Base-by-base conservation (phyloP, 169 alveolate species). In the Plasmodium adleri region DNA sequence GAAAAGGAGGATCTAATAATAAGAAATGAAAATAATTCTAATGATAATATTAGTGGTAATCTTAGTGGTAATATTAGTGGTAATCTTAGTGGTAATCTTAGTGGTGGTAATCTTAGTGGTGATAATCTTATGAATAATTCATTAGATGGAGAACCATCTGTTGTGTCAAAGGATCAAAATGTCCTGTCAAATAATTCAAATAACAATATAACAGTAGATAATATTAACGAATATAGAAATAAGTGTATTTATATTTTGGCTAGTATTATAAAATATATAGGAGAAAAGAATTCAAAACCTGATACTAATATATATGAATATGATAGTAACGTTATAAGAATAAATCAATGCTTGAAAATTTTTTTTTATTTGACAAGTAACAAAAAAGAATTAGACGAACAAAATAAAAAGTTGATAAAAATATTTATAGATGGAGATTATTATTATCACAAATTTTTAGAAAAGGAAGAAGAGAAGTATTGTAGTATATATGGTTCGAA, bases 321-420 rank as follows among this genome's bases (percentile, higher is more conserved):
- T 56, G 92, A 86, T 63, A 86, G 92, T 45, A 86, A 86, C 45
- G 68, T 86, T 20, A 66, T 86, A 4, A 59, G 92, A 52, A 73
- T 86, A 17, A 86, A 54, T 32, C 92, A 86, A 43, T 86, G 92
- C 50, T 59, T 86, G 7, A 86, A 70, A 20, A 71, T 86, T 47
- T 47, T 86, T 59, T 66, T 86, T 20, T 45, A 72, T 10, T 26
- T 86, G 9, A 72, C 62, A 6, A 28, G 22, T 13, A 47, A 32
- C 2, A 72, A 15, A 28, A 47, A 64, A 2, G 43, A 12, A 9
- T 3, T 43, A 20, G 88, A 86, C 15, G 70, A 86, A 12, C 22
- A 52, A 52, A 72, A 59, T 6, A 56, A 72, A 56, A 72, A 71
- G 10, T 52, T 86, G 20, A 60, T 86, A 8, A 10, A 17, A 56